Base-by-base conservation (phyloP, 2,329 filamentous ascomycete genomes). In the Colletotrichum euphorbiae region DNA sequence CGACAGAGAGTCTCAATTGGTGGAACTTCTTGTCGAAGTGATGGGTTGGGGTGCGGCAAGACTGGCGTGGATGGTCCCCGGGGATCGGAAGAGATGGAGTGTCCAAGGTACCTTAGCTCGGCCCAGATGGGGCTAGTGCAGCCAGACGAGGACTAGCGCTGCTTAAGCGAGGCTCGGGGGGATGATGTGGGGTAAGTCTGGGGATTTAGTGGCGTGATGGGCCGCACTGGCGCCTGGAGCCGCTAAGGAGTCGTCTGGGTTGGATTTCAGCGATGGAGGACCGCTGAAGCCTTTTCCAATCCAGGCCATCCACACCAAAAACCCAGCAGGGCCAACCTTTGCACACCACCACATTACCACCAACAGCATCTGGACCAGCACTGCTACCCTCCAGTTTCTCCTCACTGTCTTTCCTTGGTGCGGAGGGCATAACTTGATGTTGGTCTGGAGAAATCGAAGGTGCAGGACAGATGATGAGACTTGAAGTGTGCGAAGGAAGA, bases 141-240 rank as follows among this genome's bases (percentile, higher is more conserved):
- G 1, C 9, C 48, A 1, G 8, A 24, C 17, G 11, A 6, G 4
- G 46, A 21, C 24, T 65, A 68, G 65, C 48, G 52, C 17, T 0
- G 0, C 0, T 4, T 60, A 28, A 60, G 66, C 61, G 66, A 51
- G 40, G 3, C 3, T 43, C 13, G 52, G 24, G n/a, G 17, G 4
- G 7, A 17, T n/a, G 15, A 54, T 65, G 40, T 68, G 65, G 65
- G 65, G 54, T 48, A 68, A 65, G 61, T 69, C 66, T 66, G 66
- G 66, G 66, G 66, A 66, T 65, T 69, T 66, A 65, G 66, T 69
- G 66, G 66, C 62, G 64, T 67, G 64, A 67, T 67, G 64, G 51
- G 43, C 59, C 51, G 64, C 64, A 48, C 24, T 54, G 56, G 62
- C 48, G 38, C 40, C 62, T 56, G 52, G 52, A 43, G 52, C 38